Conservation (phyloP, 495 filamentous ascomycete genomes). For the Annulohypoxylon maeteangense region DNA sequence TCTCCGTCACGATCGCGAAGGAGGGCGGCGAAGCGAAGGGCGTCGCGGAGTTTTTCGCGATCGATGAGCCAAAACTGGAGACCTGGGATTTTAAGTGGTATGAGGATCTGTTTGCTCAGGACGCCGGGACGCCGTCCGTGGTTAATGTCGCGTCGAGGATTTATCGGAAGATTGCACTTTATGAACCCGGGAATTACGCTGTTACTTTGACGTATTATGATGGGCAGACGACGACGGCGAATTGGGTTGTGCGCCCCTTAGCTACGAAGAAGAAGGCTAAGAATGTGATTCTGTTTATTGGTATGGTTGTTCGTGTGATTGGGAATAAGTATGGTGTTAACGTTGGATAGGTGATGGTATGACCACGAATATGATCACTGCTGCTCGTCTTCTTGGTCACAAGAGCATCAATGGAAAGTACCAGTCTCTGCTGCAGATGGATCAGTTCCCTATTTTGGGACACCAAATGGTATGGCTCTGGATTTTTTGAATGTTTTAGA, state of each 20-base stretch:
- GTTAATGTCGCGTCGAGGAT: conserved; percentile 78
- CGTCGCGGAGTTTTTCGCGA: conserved; percentile 68
- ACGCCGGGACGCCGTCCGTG: conserved; percentile 68
- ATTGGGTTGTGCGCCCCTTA: conserved; percentile 76
- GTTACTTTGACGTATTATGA: conserved; percentile 76
- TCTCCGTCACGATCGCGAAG: conserved; percentile 75
- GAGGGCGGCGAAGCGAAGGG: conserved; percentile 58
- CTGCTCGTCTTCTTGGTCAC: conserved; percentile 78
- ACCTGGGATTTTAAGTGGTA: conserved; percentile 77
- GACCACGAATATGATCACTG: conserved; percentile 80
- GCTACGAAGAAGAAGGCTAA: conserved; percentile 72
- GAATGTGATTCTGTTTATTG: conserved; percentile 82
- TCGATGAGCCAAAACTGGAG: conserved; percentile 70
- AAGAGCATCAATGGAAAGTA: conserved; percentile 80
- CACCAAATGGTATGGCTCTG: conserved; percentile 66
- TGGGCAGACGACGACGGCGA: conserved; percentile 69
- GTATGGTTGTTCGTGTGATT: too few relatives aligned
- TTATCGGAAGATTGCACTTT: conserved; percentile 72
- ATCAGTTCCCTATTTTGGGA: conserved; percentile 76
- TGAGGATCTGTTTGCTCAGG: conserved; percentile 77
- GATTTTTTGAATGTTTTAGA: conserved; percentile 21
- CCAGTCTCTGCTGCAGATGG: conserved; percentile 71
- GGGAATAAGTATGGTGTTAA: too few relatives aligned
- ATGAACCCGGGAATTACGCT: conserved; percentile 75
- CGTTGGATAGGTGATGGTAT: too few relatives aligned